Base-by-base conservation (phyloP, 2,329 filamentous ascomycete species). In the Alternaria angustiovoidea region DNA sequence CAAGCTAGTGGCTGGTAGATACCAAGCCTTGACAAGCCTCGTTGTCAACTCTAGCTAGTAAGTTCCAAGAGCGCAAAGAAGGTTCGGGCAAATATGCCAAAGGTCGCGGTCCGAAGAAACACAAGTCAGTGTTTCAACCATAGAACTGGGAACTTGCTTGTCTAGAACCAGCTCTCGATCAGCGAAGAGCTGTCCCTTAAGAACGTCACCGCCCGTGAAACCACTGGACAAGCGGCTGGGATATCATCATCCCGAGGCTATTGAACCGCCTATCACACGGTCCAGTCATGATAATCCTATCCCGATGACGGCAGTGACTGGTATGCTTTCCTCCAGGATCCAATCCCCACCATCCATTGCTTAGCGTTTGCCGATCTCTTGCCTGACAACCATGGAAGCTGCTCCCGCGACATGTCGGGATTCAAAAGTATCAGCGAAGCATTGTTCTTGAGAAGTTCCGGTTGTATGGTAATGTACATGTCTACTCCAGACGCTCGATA, bases 361-460 rank as follows among this genome's bases (percentile, higher is more conserved):
- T 55, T 67, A 68, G 62, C 56, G 54, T 34, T 38, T 61, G 62
- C 53, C 57, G 66, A 68, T 66, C 60, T 32, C 42, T 41, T 56
- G 46, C 41, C n/a, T 51, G 46, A 20, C 30, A 39, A 49, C 18
- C 18, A 48, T 32, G 14, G 4, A 22, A 48, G 12, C 2, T 49
- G 24, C 32, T 36, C 32, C 46, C 32, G 46, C 46, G 30, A 20
- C 36, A 14, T 36, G 46, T 38, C 20, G 20, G 46, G 20, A 9
- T 18, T 36, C 14, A 26, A 20, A 49, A 36, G 20, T 49, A 49
- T 2, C 20, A 49, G 46, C 46, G 30, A 49, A 49, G 46, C 32
- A 32, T 24, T 20, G 14, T 49, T 49, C 3, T 2, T 26, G 2
- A 24, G 20, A 26, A 2, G 1, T 26, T 7, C 14, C 4, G 20